phyloP scores from a whole-genome alignment of 257 asterid genomes.

The Solanum stenotomum region DNA sequence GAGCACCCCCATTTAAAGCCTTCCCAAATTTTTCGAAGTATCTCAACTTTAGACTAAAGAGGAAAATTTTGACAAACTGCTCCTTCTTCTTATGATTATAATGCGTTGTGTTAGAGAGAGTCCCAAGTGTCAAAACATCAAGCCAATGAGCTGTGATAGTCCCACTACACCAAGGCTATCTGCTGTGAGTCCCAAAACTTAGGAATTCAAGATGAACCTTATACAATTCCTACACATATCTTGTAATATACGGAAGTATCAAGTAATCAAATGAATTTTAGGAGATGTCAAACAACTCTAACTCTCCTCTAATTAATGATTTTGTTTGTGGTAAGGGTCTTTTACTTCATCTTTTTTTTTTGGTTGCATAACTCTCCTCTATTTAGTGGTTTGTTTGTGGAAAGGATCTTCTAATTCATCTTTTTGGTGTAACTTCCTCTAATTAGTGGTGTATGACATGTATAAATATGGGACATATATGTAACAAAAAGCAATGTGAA shows the following conservation, averaged over 20 bases:
- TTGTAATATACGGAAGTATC: not conserved
- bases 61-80: not conserved
- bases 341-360: not conserved
- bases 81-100: not conserved
- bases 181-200: not conserved
- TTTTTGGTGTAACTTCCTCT: not conserved
- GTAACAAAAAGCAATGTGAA: not conserved
- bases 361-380: not conserved
- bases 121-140: not conserved
- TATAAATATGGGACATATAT: not conserved
- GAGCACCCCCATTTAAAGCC: not conserved
- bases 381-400: not conserved
- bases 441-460: not conserved
- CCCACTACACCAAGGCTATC: not conserved
- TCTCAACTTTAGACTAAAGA: not conserved
- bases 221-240: not conserved
- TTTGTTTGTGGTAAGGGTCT: not conserved
- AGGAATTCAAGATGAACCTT: not conserved
- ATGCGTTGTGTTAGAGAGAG: not conserved
- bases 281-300: not conserved
- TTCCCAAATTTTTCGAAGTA: not conserved
- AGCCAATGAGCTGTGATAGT: not conserved
- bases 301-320: not conserved
- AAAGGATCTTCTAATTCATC: not conserved
- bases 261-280: not conserved